Evolutionary conservation across 768 basidiomycete species (phyloP), one percentile per base, ranked within the genome.

Genomic region (Hygrocybe coccinea): DNA sequence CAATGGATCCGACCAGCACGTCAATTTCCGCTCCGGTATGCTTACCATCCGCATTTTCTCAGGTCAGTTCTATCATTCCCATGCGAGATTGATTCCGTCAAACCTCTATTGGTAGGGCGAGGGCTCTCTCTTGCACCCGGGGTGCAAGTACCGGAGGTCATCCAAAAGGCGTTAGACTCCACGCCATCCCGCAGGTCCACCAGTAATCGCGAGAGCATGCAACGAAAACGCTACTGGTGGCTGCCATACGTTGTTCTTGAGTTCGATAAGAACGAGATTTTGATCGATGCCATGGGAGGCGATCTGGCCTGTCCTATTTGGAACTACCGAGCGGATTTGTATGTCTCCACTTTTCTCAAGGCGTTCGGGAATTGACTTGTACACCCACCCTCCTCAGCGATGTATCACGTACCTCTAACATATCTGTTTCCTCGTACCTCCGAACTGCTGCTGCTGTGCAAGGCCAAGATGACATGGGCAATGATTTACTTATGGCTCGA

Each of bases 321-420:
- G 95, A 93, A 95, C 74, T 97, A 95, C 66, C 83, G 89, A 37
- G 91, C 97, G 29, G 85, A 93, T 59, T 99, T 98, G 93, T 97
- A 69, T 66, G 91, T 81, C 50, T 45, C 29, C 36, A 25, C 19
- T 36, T 51, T 47, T 43, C 46, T 52, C 45, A 19, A 29, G 3
- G 15, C 25, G 52, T n/a, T 50, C 2, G 38, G 22, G 6, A 11
- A 37, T 29, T 29, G 3, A 56, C 3, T 39, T 8, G 19, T 43
- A 6, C 12, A 9, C 34, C 7, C 14, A n/a, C 25, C 8, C 15
- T 2, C 35, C 41, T 3, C 61, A 95, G 93, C 76, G 95, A 99
- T 71, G 95, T 99, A 21, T 95, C 91, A 11, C 87, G 95, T 55
- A 88, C 86, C 19, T 94, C 92, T 22, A 95, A 91, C 63, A 87